Conservation (phyloP, 176 grass and related monocot species). For the Oryza nivara region DNA sequence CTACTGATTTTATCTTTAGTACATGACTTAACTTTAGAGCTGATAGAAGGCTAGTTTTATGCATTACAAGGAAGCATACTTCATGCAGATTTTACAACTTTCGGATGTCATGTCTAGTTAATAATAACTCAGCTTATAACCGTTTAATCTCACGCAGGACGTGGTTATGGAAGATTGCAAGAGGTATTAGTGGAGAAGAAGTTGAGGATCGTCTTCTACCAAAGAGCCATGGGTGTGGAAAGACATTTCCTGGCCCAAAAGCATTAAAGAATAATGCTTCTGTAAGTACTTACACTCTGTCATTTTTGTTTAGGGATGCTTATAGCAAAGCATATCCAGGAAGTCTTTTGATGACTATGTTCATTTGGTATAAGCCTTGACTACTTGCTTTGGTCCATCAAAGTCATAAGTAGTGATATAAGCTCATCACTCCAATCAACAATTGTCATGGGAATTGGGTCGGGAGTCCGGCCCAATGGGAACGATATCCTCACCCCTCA, state of each 20-base stretch:
- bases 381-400: constrained; percentile 8
- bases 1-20: neutral
- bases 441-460: neutral
- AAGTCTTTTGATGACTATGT: neutral
- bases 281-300: constrained; percentile 46
- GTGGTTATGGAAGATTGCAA: constrained; percentile 94
- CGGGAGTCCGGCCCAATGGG: too few species aligned
- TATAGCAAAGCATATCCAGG: neutral
- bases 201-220: constrained; percentile 91
- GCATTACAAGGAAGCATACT: neutral
- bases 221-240: constrained; percentile 91
- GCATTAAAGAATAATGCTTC: constrained; percentile 59
- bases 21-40: neutral
- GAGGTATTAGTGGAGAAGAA: constrained; percentile 88
- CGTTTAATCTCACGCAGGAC: constrained; percentile 49
- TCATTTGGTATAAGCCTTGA: neutral
- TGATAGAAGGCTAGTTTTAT: too few species aligned
- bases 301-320: constrained; percentile 26
- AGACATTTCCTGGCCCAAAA: constrained; percentile 98
- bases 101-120: constrained; percentile 10
- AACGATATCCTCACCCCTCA: too few species aligned
- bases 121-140: constrained; percentile 9
- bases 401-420: neutral
- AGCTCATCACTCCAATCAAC: neutral
- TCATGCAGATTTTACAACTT: constrained; percentile 12